These are phyloP conservation scores for Wickerhamiella spandovensis DNA, from an alignment of 805 yeast species.

Conservation along the genomic window DNA sequence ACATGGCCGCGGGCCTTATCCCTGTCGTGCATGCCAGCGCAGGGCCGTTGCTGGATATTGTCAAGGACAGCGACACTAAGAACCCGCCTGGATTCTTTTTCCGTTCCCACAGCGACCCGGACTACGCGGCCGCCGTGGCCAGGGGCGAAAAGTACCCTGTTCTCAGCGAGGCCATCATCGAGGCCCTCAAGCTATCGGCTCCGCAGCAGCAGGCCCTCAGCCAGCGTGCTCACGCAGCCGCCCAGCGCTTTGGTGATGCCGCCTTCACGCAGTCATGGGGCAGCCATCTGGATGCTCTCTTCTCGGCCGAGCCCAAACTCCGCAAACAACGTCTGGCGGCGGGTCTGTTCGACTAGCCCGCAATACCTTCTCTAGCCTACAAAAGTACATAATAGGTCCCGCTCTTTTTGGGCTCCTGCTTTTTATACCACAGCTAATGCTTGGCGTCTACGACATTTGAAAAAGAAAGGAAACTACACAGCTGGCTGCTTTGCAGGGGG, in stretches of 20 bases:
- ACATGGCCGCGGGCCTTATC: slow-evolving; percentile 69
- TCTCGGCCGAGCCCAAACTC: not conserved
- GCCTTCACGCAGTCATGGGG: slow-evolving; percentile 45
- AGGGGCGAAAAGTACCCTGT: slow-evolving; percentile 28
- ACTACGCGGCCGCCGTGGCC: slow-evolving; percentile 25
- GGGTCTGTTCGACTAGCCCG: not conserved
- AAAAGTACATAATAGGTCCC: no score
- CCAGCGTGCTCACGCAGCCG: slow-evolving; percentile 27
- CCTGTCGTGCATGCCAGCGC: slow-evolving; percentile 92
- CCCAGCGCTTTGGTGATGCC: slow-evolving; percentile 47
- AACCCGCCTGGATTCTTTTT: slow-evolving; percentile 62
- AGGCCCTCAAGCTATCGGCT: slow-evolving; percentile 30
- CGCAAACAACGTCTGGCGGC: not conserved
- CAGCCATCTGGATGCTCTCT: not conserved
- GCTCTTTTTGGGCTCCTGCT: no score
- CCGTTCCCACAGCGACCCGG: slow-evolving; percentile 60
- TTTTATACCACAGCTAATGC: no score
- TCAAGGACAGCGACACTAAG: slow-evolving; percentile 34
- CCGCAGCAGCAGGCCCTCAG: slow-evolving; percentile 32
- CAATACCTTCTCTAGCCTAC: no score
- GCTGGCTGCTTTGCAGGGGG: no score
- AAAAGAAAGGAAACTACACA: no score
- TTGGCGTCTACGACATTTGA: no score
- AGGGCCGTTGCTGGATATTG: slow-evolving; percentile 86
- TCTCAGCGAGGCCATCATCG: slow-evolving; percentile 37